Evolutionary conservation across 306 rosid genomes (phyloP), one percentile per base, ranked within the genome.

Genomic region (Sesbania bispinosa): DNA sequence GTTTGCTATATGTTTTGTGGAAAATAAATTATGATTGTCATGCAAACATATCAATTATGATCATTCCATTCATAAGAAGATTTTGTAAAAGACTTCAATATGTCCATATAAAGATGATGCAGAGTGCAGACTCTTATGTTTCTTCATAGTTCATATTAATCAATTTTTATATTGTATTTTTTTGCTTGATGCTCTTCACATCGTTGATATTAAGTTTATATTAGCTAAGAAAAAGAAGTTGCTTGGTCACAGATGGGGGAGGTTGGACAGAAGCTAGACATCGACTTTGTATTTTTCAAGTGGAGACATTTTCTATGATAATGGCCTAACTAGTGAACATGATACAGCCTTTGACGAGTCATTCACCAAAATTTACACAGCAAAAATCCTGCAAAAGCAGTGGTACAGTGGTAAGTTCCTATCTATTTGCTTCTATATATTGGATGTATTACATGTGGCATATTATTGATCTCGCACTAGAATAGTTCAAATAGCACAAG

Each of bases 221-320:
- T 27, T 21, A 35, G 10, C 55, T 73, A 42, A 48, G 11, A 48
- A 20, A 59, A n/a, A 0, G 24, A 57, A 7, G 3, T 23, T 74
- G 45, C 21, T 21, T 74, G 65, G 20, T 69, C 41, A 20, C 62
- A 85, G 87, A 82, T 85, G 89, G 89, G 89, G 15, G 57, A 42
- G 69, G 51, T 76, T 45, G 89, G 79, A 64, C 72, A 82, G 83
- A 79, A 82, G 75, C 87, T 82, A 35, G 79, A 79, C 61, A 79
- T 85, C 3, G 81, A 85, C 55, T 85, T 85, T 39, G 87, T 85
- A 41, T 20, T 85, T 36, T 85, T 87, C 0, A n/a, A 82, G 87
- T 1, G 87, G 89, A 38, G 89, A 85, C 74, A 85, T 82, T 71
- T 85, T 85, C 69, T 85, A 85, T 61, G 89, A 85, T 42, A 20